Percentiles rank a stretch among this genome's conserved stretches.
phyloP scores from a whole-genome alignment of 257 asterid genomes.

The Primulina tabacum region DNA sequence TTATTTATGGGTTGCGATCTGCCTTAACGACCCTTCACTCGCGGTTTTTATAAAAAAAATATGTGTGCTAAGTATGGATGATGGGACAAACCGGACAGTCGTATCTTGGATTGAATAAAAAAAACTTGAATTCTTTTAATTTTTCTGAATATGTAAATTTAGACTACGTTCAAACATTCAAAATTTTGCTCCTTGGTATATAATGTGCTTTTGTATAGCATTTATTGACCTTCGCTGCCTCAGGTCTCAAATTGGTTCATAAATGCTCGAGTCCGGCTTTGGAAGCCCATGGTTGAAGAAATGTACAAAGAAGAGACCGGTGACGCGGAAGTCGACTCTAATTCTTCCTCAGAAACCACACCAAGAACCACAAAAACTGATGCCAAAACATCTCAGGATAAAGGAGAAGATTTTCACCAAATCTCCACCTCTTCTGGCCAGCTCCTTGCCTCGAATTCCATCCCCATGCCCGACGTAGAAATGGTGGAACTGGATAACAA shows the following conservation, averaged over 20 bases:
- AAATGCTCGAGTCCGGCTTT: slow-evolving; percentile 87
- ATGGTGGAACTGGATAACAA: slow-evolving; percentile 42
- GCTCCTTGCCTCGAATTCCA: slow-evolving; percentile 36
- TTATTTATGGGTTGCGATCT: neutral
- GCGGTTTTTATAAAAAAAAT: too few relatives aligned
- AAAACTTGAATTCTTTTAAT: neutral
- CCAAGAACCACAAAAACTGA: slow-evolving; percentile 30
- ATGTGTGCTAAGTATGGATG: neutral
- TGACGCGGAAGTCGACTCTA: slow-evolving; percentile 58
- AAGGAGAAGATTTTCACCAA: slow-evolving; percentile 41
- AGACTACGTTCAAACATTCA: neutral
- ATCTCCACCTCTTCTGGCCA: slow-evolving; percentile 40
- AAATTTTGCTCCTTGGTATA: neutral
- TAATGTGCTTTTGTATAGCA: neutral
- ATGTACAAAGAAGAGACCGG: slow-evolving; percentile 87
- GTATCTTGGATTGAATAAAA: neutral
- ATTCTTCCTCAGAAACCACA: slow-evolving; percentile 52
- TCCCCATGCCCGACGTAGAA: slow-evolving; percentile 37
- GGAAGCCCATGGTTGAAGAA: slow-evolving; percentile 99
- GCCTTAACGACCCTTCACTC: neutral
- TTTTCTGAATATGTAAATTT: neutral
- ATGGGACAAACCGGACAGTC: neutral
- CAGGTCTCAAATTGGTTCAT: slow-evolving; percentile 99
- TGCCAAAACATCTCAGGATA: slow-evolving; percentile 38
- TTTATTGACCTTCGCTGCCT: slow-evolving; percentile 21